Conservation (phyloP, 805 yeast genomes). For the Myxozyma vanderwaltii region DNA sequence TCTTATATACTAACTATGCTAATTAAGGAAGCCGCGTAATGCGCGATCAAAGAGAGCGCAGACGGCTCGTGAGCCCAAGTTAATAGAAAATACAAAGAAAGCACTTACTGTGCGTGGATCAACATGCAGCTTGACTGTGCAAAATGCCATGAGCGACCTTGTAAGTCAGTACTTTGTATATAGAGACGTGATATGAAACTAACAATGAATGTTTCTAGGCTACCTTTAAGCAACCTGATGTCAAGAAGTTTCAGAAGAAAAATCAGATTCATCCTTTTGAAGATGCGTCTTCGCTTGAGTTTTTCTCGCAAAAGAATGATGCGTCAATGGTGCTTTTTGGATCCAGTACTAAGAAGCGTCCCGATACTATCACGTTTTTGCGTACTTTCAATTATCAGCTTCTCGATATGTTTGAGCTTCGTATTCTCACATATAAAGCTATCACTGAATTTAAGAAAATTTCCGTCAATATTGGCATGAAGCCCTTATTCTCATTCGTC, state of each 20-base stretch:
- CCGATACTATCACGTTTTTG: conserved; percentile 82
- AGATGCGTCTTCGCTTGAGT: conserved; percentile 80
- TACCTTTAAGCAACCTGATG: conserved; percentile 73
- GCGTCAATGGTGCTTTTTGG: conserved; percentile 78
- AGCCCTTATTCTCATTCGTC: conserved; percentile 91
- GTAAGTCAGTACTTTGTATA: conserved; percentile 9
- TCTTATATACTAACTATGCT: background rate
- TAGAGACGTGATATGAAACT: background rate
- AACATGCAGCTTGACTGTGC: conserved; percentile 73
- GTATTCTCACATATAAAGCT: conserved; percentile 67
- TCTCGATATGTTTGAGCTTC: conserved; percentile 91
- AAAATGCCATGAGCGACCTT: conserved; percentile 86
- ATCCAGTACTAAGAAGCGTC: conserved; percentile 85
- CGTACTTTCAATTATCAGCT: conserved; percentile 89
- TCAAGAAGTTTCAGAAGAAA: conserved; percentile 83
- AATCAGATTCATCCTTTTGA: conserved; percentile 92
- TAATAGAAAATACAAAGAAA: conserved; percentile 84
- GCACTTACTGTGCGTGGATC: conserved; percentile 92
- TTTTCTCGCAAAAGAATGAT: conserved; percentile 94
- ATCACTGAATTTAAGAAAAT: conserved; percentile 66
- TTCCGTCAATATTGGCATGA: conserved; percentile 84
- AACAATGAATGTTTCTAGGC: conserved; percentile 14
- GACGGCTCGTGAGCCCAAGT: conserved; percentile 83
- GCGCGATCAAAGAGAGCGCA: conserved; percentile 95
- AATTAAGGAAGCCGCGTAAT: conserved; percentile 73